A percentile compares a stretch with the other conserved stretches of the same genome.
Evolutionary conservation across 495 filamentous ascomycete genomes (phyloP).

Genomic region (Venustampulla echinocandica): DNA sequence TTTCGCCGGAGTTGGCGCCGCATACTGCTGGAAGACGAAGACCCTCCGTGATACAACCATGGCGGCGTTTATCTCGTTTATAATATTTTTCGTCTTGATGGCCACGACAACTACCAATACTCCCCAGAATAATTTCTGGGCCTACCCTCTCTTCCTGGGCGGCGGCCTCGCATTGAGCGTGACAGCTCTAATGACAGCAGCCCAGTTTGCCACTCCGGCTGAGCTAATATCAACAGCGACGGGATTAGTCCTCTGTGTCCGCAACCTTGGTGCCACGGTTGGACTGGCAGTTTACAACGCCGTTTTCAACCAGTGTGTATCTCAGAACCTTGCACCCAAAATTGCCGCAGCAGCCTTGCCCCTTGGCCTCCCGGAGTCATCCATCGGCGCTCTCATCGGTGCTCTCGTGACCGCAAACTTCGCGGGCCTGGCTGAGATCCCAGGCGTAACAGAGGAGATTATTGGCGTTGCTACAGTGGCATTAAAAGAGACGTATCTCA

Average conservation of each 20-base stretch:
- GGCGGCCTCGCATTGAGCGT: constrained; percentile 24
- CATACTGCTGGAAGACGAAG: constrained; percentile 23
- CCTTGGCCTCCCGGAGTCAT: constrained; percentile 13
- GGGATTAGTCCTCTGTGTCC: constrained; percentile 26
- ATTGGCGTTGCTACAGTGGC: constrained; percentile 16
- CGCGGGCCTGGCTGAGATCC: constrained; percentile 11
- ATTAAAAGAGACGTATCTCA: constrained; percentile 19
- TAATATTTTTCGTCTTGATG: constrained; percentile 25
- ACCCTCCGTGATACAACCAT: constrained; percentile 19
- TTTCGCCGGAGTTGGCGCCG: constrained; percentile 14
- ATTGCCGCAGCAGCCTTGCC: constrained; percentile 19
- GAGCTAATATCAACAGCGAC: constrained; percentile 27
- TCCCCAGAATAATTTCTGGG: constrained; percentile 20
- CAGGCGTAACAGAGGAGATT: constrained; percentile 20
- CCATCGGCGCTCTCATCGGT: constrained; percentile 18
- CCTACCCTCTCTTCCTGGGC: constrained; percentile 26
- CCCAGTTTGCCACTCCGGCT: constrained; percentile 27
- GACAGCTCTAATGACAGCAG: constrained; percentile 24
- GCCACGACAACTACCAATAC: constrained; percentile 16
- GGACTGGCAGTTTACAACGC: constrained; percentile 27
- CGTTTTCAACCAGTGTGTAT: constrained; percentile 4
- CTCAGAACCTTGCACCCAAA: constrained; percentile 9
- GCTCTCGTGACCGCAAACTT: constrained; percentile 14
- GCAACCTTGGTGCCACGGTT: constrained; percentile 27
- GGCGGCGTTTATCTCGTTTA: constrained; percentile 20